phyloP scores from a whole-genome alignment of 2,329 filamentous ascomycete species.

The Monilinia vaccinii-corymbosi region DNA sequence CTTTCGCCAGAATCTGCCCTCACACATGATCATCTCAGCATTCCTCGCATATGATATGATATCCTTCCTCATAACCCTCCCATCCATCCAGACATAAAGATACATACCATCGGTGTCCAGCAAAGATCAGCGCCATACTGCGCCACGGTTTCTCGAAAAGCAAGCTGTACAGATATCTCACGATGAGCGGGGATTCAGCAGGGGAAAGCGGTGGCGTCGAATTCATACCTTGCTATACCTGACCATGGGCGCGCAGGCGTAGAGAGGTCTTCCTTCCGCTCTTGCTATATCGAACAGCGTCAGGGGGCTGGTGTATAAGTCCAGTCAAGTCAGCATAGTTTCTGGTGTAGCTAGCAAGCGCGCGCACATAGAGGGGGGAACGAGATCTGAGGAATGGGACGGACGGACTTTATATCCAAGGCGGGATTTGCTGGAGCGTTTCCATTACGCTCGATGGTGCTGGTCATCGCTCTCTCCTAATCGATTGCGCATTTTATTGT shows the following conservation, averaged over 20 bases:
- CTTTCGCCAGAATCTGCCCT: slow-evolving; percentile 49
- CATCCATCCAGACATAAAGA: background rate
- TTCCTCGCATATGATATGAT: too few species aligned
- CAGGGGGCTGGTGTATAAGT: slow-evolving; percentile 37
- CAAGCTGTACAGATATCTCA: slow-evolving; percentile 38
- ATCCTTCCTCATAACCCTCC: too few species aligned
- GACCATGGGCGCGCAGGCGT: slow-evolving; percentile 59
- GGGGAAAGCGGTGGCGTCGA: background rate
- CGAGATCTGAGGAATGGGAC: background rate
- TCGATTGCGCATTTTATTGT: background rate
- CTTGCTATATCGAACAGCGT: slow-evolving; percentile 49
- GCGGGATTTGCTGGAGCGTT: background rate
- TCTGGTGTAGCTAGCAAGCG: background rate
- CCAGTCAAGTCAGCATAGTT: background rate
- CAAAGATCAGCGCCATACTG: slow-evolving; percentile 56
- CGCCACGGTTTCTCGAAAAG: slow-evolving; percentile 58
- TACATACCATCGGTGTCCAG: slow-evolving; percentile 59
- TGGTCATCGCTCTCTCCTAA: background rate
- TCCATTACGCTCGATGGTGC: background rate
- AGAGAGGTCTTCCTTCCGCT: slow-evolving; percentile 43
- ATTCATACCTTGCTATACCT: slow-evolving; percentile 45
- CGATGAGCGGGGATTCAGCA: background rate
- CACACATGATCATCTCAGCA: background rate
- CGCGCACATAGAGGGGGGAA: background rate
- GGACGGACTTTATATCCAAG: slow-evolving; percentile 6